A percentile compares a stretch with the other conserved stretches of the same genome.
Conservation (phyloP, 2,329 filamentous ascomycete species). For the Trichophaea hybrida region DNA sequence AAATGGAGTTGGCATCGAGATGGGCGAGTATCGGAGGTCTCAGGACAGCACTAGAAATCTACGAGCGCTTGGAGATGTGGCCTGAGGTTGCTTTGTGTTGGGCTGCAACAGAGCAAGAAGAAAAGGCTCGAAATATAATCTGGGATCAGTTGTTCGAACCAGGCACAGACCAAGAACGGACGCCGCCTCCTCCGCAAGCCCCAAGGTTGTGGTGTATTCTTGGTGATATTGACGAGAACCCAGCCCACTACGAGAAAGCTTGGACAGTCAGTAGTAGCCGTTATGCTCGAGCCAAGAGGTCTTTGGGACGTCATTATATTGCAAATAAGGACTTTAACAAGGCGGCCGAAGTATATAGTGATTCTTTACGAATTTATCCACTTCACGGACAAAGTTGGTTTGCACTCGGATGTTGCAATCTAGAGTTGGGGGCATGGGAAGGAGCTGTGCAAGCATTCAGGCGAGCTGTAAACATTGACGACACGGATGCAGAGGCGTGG, state of each 20-base stretch:
- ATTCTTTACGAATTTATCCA: slow-evolving; percentile 64
- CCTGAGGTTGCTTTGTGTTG: slow-evolving; percentile 86
- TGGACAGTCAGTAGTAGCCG: slow-evolving; percentile 73
- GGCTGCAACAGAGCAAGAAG: slow-evolving; percentile 63
- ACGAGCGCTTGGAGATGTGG: slow-evolving; percentile 85
- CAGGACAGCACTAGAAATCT: slow-evolving; percentile 84
- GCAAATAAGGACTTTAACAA: slow-evolving; percentile 49
- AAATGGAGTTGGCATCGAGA: slow-evolving; percentile 81
- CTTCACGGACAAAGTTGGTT: slow-evolving; percentile 79
- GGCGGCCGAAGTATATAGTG: slow-evolving; percentile 62
- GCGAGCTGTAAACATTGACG: slow-evolving; percentile 69
- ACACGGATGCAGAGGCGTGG: slow-evolving; percentile 83
- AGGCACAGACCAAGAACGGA: slow-evolving; percentile 33
- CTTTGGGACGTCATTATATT: slow-evolving; percentile 66
- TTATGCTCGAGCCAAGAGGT: slow-evolving; percentile 76
- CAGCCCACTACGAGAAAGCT: slow-evolving; percentile 63
- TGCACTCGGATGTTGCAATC: slow-evolving; percentile 71
- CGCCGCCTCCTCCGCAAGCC: slow-evolving; percentile 66
- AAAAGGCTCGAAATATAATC: slow-evolving; percentile 63
- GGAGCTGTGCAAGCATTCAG: slow-evolving; percentile 73
- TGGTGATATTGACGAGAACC: slow-evolving; percentile 69
- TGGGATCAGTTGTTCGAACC: slow-evolving; percentile 58
- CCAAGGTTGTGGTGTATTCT: slow-evolving; percentile 85
- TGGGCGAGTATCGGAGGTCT: slow-evolving; percentile 84
- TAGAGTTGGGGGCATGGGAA: slow-evolving; percentile 61